Evolutionary conservation across 495 filamentous ascomycete genomes (phyloP).

Genomic region (Glonium stellatum): DNA sequence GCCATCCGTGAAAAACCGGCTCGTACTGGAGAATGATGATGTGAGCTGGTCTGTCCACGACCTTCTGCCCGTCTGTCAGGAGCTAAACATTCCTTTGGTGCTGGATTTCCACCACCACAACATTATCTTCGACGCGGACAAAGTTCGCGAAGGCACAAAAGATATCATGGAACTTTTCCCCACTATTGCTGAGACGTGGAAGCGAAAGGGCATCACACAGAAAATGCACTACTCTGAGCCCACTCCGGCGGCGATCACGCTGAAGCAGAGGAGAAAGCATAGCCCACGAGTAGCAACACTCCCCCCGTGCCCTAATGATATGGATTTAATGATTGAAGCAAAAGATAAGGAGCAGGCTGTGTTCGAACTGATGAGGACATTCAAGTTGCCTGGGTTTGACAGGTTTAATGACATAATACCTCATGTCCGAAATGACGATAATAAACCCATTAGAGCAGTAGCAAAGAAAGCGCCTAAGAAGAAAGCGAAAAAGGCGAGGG

Average conservation of each 20-base stretch:
- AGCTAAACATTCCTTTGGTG: constrained; percentile 85
- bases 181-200: constrained; percentile 80
- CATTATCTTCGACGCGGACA: constrained; percentile 67
- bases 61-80: constrained; percentile 82
- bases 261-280: constrained; percentile 72
- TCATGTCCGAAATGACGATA: constrained; percentile 73
- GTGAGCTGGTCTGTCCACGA: constrained; percentile 88
- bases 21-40: constrained; percentile 94
- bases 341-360: constrained; percentile 98
- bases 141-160: constrained; percentile 76
- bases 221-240: constrained; percentile 97
- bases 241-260: constrained; percentile 64
- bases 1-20: constrained; percentile 62
- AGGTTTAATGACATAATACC: constrained; percentile 70
- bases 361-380: constrained; percentile 85
- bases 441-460: constrained; percentile 49
- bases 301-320: constrained; percentile 71
- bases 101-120: constrained; percentile 96
- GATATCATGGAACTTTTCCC: constrained; percentile 68
- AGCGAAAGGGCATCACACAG: constrained; percentile 74
- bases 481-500: constrained; percentile 43
- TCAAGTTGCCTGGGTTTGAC: constrained; percentile 71
- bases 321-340: constrained; percentile 98
- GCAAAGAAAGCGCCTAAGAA: constrained; percentile 37
- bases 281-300: constrained; percentile 69